Base-by-base conservation (phyloP, 2,329 filamentous ascomycete species). In the Epichloe coenophiala region DNA sequence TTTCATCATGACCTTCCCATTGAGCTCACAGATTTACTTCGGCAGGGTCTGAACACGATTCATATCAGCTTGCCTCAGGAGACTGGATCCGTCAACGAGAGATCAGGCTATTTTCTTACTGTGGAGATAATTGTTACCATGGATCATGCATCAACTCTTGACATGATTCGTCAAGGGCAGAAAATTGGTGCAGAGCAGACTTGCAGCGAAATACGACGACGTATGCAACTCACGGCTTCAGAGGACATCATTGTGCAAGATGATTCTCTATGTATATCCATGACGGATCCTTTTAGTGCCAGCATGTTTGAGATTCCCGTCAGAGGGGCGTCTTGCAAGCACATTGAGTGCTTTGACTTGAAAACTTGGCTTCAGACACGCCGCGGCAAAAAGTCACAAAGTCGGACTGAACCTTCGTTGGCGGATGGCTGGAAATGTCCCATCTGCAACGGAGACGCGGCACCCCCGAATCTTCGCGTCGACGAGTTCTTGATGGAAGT, bases 281-380 rank as follows among this genome's bases (percentile, higher is more conserved):
- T 89, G 13, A 70, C 79, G 0, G 84, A 88, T 61, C 83, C 84
- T 0, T 86, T 86, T 60, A 83, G 72, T 51, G 70, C 76, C 1
- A 68, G 61, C 12, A 74, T 93, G 11, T 89, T 86, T 62, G 70
- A 77, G 5, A 73, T 76, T 0, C 91, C 93, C 1, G 87, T 83
- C 2, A 83, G 90, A 31, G 82, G 88, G 27, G 69, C 60, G 7
- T 58, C 65, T 3, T 98, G 93, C 63, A 70, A 71, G 23, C 91
- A 98, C 62, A 71, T 84, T 37, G 88, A 96, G 61, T 95, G 89
- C 62, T 96, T 97, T 62, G 91, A 97, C 63, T 78, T 96, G 7
- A 77, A 85, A 19, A 90, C 79, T 1, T 97, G 88, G 71, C 75
- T 98, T 8, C 65, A 72, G 13, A 87, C 84, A 5, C 80, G 87